These are phyloP conservation scores for Mortierella sp. DNA, from an alignment of 371 early-diverging fungal species.

Conservation along the genomic window DNA sequence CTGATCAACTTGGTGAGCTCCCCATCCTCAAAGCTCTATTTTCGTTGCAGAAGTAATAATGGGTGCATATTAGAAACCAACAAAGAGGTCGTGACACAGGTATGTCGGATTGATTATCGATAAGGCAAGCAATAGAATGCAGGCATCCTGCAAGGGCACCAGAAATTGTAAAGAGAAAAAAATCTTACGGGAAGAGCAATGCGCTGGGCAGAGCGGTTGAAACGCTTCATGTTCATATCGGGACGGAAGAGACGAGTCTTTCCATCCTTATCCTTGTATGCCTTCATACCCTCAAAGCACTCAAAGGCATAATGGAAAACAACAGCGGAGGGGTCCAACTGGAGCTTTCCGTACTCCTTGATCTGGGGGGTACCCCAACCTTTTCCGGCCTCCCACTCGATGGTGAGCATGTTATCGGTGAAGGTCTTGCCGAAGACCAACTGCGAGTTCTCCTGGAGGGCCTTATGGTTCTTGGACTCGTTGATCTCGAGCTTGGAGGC, in stretches of 20 bases:
- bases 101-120: background rate
- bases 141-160: background rate
- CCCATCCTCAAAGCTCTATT: constrained; percentile 81
- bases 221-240: constrained; percentile 92
- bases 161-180: background rate
- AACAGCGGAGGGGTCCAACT: constrained; percentile 86
- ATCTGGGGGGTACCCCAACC: constrained; percentile 88
- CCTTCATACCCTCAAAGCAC: constrained; percentile 96
- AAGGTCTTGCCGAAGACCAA: constrained; percentile 93
- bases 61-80: background rate
- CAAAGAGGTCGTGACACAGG: background rate
- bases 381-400: constrained; percentile 81
- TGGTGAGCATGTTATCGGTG: constrained; percentile 94
- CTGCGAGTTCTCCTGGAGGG: constrained; percentile 80
- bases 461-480: constrained; percentile 65
- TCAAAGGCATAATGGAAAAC: constrained; percentile 96
- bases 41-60: background rate
- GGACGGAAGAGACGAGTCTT: constrained; percentile 91
- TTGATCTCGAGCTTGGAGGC: constrained; percentile 65
- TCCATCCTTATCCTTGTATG: constrained; percentile 88
- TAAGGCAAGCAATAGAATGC: background rate
- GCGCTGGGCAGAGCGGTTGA: constrained; percentile 79
- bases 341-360: constrained; percentile 85
- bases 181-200: constrained; percentile 84
- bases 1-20: constrained; percentile 89